Conservation (phyloP, 495 filamentous ascomycete species). For the Ascodesmis nigricans region DNA sequence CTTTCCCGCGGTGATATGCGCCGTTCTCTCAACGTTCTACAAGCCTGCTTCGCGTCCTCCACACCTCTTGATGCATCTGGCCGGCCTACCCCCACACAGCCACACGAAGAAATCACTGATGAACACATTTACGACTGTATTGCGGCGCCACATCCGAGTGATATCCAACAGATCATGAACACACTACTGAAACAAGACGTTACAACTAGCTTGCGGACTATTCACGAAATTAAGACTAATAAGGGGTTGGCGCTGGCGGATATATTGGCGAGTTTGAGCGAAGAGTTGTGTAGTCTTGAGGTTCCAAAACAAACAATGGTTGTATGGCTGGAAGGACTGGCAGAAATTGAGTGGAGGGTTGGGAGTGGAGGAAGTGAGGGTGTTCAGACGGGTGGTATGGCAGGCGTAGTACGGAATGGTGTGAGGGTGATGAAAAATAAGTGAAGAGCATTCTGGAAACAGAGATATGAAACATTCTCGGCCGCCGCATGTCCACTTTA, state of each 20-base stretch:
- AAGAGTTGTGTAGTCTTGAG: slow-evolving; percentile 60
- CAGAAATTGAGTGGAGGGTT: slow-evolving; percentile 77
- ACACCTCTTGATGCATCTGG: slow-evolving; percentile 49
- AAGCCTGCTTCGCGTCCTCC: slow-evolving; percentile 72
- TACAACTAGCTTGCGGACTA: slow-evolving; percentile 60
- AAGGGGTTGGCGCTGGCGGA: slow-evolving; percentile 89
- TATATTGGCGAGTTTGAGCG: slow-evolving; percentile 63
- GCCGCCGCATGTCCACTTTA: no score
- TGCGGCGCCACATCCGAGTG: slow-evolving; percentile 75
- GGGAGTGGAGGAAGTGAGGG: slow-evolving; percentile 74
- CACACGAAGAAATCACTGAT: slow-evolving; percentile 70
- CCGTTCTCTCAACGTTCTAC: slow-evolving; percentile 79
- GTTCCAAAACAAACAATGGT: slow-evolving; percentile 75
- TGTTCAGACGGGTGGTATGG: slow-evolving; percentile 78
- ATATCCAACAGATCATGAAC: slow-evolving; percentile 62
- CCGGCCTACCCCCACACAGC: slow-evolving; percentile 33
- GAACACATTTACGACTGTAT: slow-evolving; percentile 93
- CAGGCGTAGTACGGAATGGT: slow-evolving; percentile 72
- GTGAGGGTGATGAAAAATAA: slow-evolving; percentile 45
- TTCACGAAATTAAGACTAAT: slow-evolving; percentile 62
- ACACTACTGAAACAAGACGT: slow-evolving; percentile 74
- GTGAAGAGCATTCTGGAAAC: no score
- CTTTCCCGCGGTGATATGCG: slow-evolving; percentile 94
- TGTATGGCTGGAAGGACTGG: slow-evolving; percentile 74
- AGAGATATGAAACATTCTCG: no score